Percentiles rank a stretch among this genome's conserved stretches.
Conservation (phyloP, 148 eudicot genomes). For the Vaccinium macrocarpon region DNA sequence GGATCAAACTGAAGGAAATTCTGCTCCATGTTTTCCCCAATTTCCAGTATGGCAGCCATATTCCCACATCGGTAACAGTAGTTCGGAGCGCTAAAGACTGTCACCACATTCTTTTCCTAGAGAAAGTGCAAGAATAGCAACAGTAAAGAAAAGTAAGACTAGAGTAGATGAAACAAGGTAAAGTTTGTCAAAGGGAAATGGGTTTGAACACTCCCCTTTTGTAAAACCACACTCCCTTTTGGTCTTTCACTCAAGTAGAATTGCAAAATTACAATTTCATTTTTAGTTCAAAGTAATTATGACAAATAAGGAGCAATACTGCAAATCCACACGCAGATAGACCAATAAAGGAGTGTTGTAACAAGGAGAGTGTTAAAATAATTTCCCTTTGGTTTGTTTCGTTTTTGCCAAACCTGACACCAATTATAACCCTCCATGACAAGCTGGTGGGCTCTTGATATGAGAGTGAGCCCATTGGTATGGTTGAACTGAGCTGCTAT, state of each 20-base stretch:
- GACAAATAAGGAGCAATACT: not conserved
- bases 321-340: not conserved
- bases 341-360: not conserved
- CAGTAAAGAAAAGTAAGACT: not conserved
- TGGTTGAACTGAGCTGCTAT: conserved; percentile 82
- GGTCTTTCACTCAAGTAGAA: not conserved
- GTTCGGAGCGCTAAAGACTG: conserved; percentile 95
- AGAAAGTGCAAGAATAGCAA: not conserved
- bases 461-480: conserved; percentile 85
- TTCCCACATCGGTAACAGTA: conserved; percentile 97
- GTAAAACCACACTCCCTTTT: not conserved
- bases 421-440: conserved; percentile 98
- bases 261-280: not conserved
- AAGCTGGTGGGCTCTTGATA: conserved; percentile 95
- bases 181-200: not conserved
- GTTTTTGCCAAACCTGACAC: conserved; percentile 65
- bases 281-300: not conserved
- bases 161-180: not conserved
- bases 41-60: conserved; percentile 96
- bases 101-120: conserved; percentile 94
- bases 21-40: conserved; percentile 98
- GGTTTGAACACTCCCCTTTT: not conserved
- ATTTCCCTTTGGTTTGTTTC: not conserved
- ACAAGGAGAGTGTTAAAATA: not conserved
- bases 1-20: conserved; percentile 97